These are phyloP conservation scores for Colletotrichum spinosum DNA, from an alignment of 2,329 filamentous ascomycete genomes.

Conservation along the genomic window DNA sequence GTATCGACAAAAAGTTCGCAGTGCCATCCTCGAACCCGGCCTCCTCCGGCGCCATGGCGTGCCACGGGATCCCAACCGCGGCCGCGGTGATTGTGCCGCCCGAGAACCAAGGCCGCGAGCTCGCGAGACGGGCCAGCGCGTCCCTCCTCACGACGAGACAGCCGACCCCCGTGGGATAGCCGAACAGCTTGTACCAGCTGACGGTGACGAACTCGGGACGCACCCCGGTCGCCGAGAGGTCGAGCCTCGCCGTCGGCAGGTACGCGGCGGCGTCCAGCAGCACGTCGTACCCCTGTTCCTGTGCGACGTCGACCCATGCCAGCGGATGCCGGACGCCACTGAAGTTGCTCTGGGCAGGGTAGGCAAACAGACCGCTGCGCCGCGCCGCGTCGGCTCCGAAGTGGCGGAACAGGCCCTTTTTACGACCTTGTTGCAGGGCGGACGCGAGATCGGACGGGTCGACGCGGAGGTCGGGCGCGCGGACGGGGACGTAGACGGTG, in stretches of 20 bases:
- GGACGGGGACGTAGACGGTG: constrained; percentile 47
- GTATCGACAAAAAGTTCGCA: constrained; percentile 52
- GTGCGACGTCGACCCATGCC: constrained; percentile 49
- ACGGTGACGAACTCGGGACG: constrained; percentile 53
- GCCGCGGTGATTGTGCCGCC: constrained; percentile 53
- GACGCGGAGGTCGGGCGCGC: constrained; percentile 44
- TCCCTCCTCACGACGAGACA: constrained; percentile 50
- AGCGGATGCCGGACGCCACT: constrained; percentile 56
- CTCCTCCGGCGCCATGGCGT: constrained; percentile 43
- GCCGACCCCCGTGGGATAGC: constrained; percentile 55
- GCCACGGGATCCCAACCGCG: constrained; percentile 46
- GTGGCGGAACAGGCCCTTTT: constrained; percentile 1
- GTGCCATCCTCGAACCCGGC: constrained; percentile 55
- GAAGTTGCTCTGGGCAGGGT: constrained; percentile 60
- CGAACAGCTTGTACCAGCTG: constrained; percentile 57
- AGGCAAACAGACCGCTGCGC: constrained; percentile 53
- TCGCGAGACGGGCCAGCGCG: constrained; percentile 45
- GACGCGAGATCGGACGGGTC: constrained; percentile 41
- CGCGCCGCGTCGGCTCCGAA: background rate
- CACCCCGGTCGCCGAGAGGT: constrained; percentile 43
- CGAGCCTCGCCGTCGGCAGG: constrained; percentile 50
- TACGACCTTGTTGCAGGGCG: constrained; percentile 39
- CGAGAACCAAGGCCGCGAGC: constrained; percentile 52
- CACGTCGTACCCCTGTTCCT: constrained; percentile 52
- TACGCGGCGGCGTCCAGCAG: constrained; percentile 55